A percentile compares a stretch with the other conserved stretches of the same genome.
These are phyloP conservation scores for Solanum microdontum DNA, from an alignment of 257 asterid genomes.

Conservation along the genomic window DNA sequence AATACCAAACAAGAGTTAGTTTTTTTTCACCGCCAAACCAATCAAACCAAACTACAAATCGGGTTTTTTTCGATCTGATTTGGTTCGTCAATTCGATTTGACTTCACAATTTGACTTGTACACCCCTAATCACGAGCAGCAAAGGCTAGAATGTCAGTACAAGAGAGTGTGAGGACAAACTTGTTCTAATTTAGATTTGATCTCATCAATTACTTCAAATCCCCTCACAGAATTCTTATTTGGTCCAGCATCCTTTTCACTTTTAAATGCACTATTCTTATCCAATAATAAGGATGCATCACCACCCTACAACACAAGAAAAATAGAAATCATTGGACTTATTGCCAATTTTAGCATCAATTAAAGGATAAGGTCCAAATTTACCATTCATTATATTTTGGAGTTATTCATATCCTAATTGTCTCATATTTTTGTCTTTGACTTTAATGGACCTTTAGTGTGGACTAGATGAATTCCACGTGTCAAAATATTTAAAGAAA, in stretches of 20 bases:
- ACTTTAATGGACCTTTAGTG: neutral
- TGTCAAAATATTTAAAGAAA: no score
- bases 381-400: neutral
- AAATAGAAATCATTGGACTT: neutral
- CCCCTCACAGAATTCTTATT: conserved; percentile 61
- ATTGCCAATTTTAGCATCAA: neutral
- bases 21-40: no score
- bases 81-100: rapidly evolving
- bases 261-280: conserved; percentile 20
- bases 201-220: conserved; percentile 62
- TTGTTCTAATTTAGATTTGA: conserved; percentile 51
- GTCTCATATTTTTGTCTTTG: neutral
- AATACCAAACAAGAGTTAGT: no score
- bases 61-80: no score
- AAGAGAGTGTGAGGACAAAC: conserved; percentile 70
- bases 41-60: no score
- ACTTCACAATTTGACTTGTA: no score
- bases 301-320: conserved; percentile 39
- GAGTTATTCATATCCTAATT: neutral
- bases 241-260: conserved; percentile 64
- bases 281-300: conserved; percentile 68
- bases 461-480: neutral
- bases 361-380: neutral
- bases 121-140: conserved; percentile 44
- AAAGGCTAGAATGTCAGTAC: conserved; percentile 63